Evolutionary conservation across 2,329 filamentous ascomycete genomes (phyloP).

Genomic region (Pleomassaria siparia): DNA sequence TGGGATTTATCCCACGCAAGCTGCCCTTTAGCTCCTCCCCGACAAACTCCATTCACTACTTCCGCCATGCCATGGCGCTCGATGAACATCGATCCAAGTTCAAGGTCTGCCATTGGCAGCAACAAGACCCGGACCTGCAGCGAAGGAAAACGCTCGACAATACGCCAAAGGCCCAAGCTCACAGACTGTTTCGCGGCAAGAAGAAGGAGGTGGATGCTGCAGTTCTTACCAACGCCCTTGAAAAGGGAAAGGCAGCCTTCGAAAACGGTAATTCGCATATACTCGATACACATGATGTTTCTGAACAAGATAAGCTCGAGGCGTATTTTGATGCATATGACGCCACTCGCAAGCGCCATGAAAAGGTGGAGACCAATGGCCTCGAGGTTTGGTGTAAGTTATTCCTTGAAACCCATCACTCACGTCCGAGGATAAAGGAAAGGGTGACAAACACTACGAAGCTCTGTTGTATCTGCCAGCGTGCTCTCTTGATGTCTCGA

Average conservation of each 20-base stretch:
- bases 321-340: slow-evolving; percentile 17
- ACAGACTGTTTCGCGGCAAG: slow-evolving; percentile 3
- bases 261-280: not conserved
- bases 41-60: slow-evolving; percentile 43
- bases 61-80: slow-evolving; percentile 49
- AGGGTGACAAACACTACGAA: too few relatives aligned
- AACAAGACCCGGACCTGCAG: slow-evolving; percentile 24
- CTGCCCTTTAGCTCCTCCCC: slow-evolving; percentile 47
- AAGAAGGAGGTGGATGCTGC: not conserved
- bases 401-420: too few relatives aligned
- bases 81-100: slow-evolving; percentile 50
- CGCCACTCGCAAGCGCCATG: slow-evolving; percentile 13
- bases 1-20: slow-evolving; percentile 47
- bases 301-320: slow-evolving; percentile 16
- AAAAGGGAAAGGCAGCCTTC: not conserved
- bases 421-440: too few relatives aligned
- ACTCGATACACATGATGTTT: not conserved
- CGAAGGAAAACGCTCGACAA: slow-evolving; percentile 9
- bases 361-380: slow-evolving; percentile 24
- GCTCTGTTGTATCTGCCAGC: too few relatives aligned
- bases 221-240: not conserved
- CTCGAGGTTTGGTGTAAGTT: slow-evolving; percentile 50
- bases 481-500: too few relatives aligned
- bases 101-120: slow-evolving; percentile 44
- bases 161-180: slow-evolving; percentile 9